Percentiles rank a stretch among this genome's conserved stretches.
Conservation (phyloP, 75 land plant genomes). For the Ceratopteris richardii region DNA sequence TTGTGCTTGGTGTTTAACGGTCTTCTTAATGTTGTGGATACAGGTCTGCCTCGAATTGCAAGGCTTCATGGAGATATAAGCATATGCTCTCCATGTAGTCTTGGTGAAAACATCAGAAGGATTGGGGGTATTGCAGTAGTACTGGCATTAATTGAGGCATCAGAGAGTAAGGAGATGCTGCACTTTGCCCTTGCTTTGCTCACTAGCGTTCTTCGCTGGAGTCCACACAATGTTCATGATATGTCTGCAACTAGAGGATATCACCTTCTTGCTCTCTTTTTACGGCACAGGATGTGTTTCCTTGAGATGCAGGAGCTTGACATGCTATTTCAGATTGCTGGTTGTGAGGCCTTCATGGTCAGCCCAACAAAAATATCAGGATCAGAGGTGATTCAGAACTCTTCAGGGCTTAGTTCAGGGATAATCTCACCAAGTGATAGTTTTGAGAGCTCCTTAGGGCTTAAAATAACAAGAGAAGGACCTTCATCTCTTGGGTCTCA, state of each 20-base stretch:
- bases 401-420: background rate
- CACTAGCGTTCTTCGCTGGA: constrained; percentile 70
- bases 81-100: constrained; percentile 69
- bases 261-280: constrained; percentile 86
- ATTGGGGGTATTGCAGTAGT: constrained; percentile 91
- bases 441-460: constrained; percentile 35
- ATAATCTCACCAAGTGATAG: constrained; percentile 18
- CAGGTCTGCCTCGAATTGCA: constrained; percentile 95
- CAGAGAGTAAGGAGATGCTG: constrained; percentile 85
- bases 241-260: constrained; percentile 91
- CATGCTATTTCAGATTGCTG: constrained; percentile 88
- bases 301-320: constrained; percentile 91
- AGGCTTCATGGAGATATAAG: constrained; percentile 78
- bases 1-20: no score
- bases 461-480: constrained; percentile 62
- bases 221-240: constrained; percentile 77
- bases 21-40: background rate
- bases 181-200: constrained; percentile 80
- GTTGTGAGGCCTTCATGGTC: constrained; percentile 87
- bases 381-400: background rate
- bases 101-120: constrained; percentile 77
- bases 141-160: constrained; percentile 86
- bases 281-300: constrained; percentile 70
- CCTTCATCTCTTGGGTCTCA: constrained; percentile 66
- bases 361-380: constrained; percentile 29